Evolutionary conservation across 2,329 filamentous ascomycete species (phyloP), one percentile per base, ranked within the genome.

Genomic region (Rhynchosporium agropyri): DNA sequence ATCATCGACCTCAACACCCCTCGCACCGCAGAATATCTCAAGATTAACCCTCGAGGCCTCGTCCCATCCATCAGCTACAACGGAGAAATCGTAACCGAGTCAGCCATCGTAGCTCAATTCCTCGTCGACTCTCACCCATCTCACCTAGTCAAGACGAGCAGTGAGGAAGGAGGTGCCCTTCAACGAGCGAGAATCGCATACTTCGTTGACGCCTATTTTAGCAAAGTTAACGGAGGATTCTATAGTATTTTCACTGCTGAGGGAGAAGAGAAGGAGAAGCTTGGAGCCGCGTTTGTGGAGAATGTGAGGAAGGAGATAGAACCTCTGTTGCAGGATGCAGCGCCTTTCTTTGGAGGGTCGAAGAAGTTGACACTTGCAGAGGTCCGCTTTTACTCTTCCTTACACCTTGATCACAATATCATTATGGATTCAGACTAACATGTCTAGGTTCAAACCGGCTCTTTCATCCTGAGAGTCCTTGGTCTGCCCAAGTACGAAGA

Each of bases 31-130:
- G 90, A 88, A 80, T 95, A 94, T 74, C 83, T 95, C 8, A 79
- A 87, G 58, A 78, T 95, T 73, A 93, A 94, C 78, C 90, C 90
- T 68, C 86, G 90, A 62, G 91, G 91, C 13, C 84, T 92, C 3
- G 90, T 95, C 4, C 91, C 91, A 0, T 78, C 86, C 0, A 77
- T 95, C 61, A 82, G 83, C 29, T 89, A 89, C 79, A 81, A 85
- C 66, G 81, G 80, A 65, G 81, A 89, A 66, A 88, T 90, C 73
- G 80, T 95, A 71, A 86, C 84, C 59, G 91, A 95, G 75, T 91
- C 89, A 2, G 86, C 79, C 66, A 84, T 94, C 65, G 85, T 94
- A n/a, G 76, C 86, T 1, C 84, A 89, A 68, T 94, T 91, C 77
- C 75, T 87, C 3, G 86, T 83, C 49, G 90, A 95, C 72, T 79